A percentile compares a stretch with the other conserved stretches of the same genome.
Evolutionary conservation across 2,329 filamentous ascomycete genomes (phyloP).

Genomic region (Xenosphaeropsis pyriputrescens): DNA sequence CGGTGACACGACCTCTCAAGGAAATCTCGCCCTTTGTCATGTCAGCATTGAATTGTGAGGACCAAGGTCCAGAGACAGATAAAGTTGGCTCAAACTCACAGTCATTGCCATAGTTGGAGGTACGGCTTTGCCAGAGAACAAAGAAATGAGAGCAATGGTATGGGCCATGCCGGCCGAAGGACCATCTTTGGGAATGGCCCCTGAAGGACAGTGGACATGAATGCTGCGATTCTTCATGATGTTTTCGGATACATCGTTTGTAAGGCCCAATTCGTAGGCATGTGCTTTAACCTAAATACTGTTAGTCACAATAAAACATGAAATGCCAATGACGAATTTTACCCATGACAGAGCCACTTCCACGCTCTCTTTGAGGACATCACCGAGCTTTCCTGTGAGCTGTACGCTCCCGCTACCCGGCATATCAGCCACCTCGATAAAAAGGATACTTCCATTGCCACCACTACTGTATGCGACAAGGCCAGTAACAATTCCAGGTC

Average conservation of each 20-base stretch:
- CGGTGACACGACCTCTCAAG: conserved; percentile 77
- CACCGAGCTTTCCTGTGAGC: conserved; percentile 88
- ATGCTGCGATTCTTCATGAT: conserved; percentile 93
- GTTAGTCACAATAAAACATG: too few relatives aligned
- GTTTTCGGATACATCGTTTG: conserved; percentile 66
- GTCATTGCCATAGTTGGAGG: conserved; percentile 95
- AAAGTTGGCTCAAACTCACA: conserved; percentile 26
- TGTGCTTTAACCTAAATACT: conserved; percentile 62
- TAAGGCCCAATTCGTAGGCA: conserved; percentile 78
- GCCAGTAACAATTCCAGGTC: conserved; percentile 88
- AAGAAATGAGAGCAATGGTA: conserved; percentile 79
- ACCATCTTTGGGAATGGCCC: conserved; percentile 90
- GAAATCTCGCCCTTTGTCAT: conserved; percentile 39
- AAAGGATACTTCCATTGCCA: conserved; percentile 88
- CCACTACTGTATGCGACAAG: conserved; percentile 89
- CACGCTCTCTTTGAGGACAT: conserved; percentile 92
- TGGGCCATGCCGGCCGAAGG: conserved; percentile 78
- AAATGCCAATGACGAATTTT: too few relatives aligned
- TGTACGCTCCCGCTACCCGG: conserved; percentile 84
- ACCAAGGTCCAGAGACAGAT: conserved; percentile 4
- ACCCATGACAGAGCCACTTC: conserved; percentile 86
- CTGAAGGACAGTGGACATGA: conserved; percentile 91
- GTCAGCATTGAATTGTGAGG: conserved; percentile 14
- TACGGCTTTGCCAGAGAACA: conserved; percentile 76
- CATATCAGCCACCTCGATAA: conserved; percentile 98